A percentile compares a stretch with the other conserved stretches of the same genome.
Conservation (phyloP, 2,329 filamentous ascomycete genomes). For the Trichoderma guizhouense region DNA sequence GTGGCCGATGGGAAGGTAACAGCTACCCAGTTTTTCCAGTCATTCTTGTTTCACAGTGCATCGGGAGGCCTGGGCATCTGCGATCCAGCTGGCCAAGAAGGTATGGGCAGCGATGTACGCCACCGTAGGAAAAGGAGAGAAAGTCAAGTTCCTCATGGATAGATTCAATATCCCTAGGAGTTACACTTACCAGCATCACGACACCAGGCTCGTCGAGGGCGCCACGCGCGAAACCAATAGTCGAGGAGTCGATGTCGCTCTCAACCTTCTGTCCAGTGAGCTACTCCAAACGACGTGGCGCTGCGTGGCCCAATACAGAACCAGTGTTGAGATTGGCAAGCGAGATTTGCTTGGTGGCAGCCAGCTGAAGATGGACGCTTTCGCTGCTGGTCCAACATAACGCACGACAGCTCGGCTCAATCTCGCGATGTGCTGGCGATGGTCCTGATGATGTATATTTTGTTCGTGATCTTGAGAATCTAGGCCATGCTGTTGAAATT, state of each 20-base stretch:
- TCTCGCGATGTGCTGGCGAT: not conserved
- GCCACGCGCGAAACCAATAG: not conserved
- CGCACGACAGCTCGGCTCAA: not conserved
- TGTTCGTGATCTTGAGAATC: not conserved
- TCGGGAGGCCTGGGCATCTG: too few relatives aligned
- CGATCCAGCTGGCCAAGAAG: too few relatives aligned
- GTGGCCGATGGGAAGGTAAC: too few relatives aligned
- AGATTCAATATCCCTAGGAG: too few relatives aligned
- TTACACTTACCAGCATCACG: too few relatives aligned
- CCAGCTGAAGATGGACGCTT: not conserved
- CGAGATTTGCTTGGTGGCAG: too few relatives aligned
- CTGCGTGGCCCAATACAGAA: not conserved
- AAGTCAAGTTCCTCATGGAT: too few relatives aligned
- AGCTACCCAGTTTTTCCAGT: too few relatives aligned
- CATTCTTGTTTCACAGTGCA: too few relatives aligned
- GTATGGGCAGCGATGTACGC: too few relatives aligned
- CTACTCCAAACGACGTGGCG: not conserved
- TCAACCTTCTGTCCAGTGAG: not conserved
- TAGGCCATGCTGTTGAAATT: not conserved
- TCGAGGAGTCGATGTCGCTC: not conserved
- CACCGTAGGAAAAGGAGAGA: too few relatives aligned
- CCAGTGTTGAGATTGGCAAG: not conserved
- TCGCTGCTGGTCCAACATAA: not conserved
- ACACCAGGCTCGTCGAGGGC: not conserved
- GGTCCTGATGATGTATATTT: not conserved